Evolutionary conservation across 1,284 basidiomycete genomes (phyloP).

Genomic region (Tilletiaria anomala): DNA sequence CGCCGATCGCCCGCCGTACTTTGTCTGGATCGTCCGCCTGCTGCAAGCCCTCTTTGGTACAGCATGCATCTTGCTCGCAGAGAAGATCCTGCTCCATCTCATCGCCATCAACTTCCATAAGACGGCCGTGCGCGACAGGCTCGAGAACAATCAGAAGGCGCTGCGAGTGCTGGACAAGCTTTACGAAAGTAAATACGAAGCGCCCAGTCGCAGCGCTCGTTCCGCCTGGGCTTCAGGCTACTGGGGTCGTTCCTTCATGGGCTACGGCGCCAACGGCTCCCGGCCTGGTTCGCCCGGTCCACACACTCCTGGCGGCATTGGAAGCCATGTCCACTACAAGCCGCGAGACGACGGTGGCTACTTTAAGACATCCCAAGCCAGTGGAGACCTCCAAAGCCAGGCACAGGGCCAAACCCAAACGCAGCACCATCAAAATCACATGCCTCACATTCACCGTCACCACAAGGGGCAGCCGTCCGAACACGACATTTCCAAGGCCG

Average conservation of each 20-base stretch:
- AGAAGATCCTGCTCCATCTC: slow-evolving; percentile 25
- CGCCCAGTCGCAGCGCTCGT: too few relatives aligned
- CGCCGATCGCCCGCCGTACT: slow-evolving; percentile 14
- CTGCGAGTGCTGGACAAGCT: slow-evolving; percentile 30
- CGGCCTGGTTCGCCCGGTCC: slow-evolving; percentile 20
- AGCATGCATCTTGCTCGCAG: slow-evolving; percentile 20
- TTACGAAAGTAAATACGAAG: slow-evolving; percentile 29
- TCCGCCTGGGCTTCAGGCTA: too few relatives aligned
- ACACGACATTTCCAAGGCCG: slow-evolving; percentile 1
- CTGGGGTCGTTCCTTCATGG: slow-evolving; percentile 9
- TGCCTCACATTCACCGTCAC: slow-evolving; percentile 4
- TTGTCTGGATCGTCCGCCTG: slow-evolving; percentile 16
- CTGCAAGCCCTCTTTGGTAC: slow-evolving; percentile 28
- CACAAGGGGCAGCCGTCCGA: slow-evolving; percentile 1
- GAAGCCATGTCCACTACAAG: too few relatives aligned
- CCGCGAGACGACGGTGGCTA: too few relatives aligned
- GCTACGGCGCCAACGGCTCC: slow-evolving; percentile 4
- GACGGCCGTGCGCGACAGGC: slow-evolving; percentile 29
- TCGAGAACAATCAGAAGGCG: slow-evolving; percentile 26
- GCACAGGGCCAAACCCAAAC: background rate
- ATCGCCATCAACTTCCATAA: slow-evolving; percentile 36
- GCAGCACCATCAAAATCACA: slow-evolving; percentile 8
- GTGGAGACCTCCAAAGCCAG: too few relatives aligned
- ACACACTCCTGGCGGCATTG: slow-evolving; percentile 10
- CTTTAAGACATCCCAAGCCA: too few relatives aligned